phyloP scores from a whole-genome alignment of 1,284 basidiomycete genomes.

The Boletus holoroseus region DNA sequence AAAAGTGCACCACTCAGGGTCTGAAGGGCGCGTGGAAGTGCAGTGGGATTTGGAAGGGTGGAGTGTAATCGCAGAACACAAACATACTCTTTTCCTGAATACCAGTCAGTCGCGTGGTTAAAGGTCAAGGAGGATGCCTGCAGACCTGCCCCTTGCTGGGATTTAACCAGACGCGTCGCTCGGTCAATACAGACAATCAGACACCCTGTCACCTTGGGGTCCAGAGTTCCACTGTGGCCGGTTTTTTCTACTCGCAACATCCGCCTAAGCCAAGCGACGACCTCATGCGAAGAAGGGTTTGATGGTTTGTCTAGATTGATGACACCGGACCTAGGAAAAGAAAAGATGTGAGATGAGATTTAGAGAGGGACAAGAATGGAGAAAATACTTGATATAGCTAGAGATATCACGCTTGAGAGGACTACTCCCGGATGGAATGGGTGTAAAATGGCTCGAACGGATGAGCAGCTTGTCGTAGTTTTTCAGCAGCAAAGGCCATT shows the following conservation, averaged over 20 bases:
- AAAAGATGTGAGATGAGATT: conserved; percentile 6
- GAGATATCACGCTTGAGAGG: conserved; percentile 92
- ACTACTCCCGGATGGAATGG: conserved; percentile 86
- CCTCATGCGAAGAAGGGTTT: conserved; percentile 99
- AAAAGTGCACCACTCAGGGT: conserved; percentile 98
- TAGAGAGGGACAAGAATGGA: conserved; percentile 2
- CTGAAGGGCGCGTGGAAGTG: conserved; percentile 89
- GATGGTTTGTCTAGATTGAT: conserved; percentile 99
- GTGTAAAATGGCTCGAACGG: conserved; percentile 96
- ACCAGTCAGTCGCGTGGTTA: conserved; percentile 1
- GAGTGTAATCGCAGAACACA: conserved; percentile 93
- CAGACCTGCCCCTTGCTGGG: conserved; percentile 89
- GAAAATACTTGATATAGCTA: conserved; percentile 79
- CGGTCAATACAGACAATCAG: conserved; percentile 99
- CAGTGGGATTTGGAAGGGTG: conserved; percentile 72
- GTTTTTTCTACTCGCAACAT: conserved; percentile 98
- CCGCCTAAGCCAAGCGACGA: conserved; percentile 96
- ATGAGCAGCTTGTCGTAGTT: conserved; percentile 97
- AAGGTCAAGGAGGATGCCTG: conserved; percentile 16
- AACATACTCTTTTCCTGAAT: conserved; percentile 94
- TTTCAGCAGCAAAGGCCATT: conserved; percentile 98
- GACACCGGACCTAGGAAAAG: conserved; percentile 73
- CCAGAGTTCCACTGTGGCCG: conserved; percentile 95
- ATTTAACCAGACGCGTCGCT: conserved; percentile 99
- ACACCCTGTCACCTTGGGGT: conserved; percentile 99